Percentiles rank a stretch among this genome's conserved stretches.
Evolutionary conservation across 192 early-diverging fungal species (phyloP).

Genomic region (Radiomyces spectabilis): DNA sequence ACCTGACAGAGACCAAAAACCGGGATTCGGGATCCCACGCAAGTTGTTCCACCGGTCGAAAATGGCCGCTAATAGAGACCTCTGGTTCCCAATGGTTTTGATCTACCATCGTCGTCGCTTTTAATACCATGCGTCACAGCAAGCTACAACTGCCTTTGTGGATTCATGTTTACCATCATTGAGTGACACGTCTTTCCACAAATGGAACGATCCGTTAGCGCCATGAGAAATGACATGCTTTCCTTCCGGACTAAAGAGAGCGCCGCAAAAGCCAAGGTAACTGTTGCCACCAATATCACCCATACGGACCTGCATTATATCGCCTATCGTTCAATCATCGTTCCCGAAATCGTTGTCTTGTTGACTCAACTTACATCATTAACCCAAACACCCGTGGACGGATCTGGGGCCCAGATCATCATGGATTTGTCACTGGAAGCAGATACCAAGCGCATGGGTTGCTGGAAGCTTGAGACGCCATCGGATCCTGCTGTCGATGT

Average conservation of each 20-base stretch:
- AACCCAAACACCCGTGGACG: slow-evolving; percentile 75
- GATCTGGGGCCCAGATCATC: slow-evolving; percentile 84
- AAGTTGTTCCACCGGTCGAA: slow-evolving; percentile 66
- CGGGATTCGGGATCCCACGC: slow-evolving; percentile 74
- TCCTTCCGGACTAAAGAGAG: slow-evolving; percentile 57
- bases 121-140: no score
- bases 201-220: slow-evolving; percentile 77
- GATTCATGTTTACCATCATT: no score
- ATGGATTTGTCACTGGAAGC: slow-evolving; percentile 90
- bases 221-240: slow-evolving; percentile 66
- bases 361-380: slow-evolving; percentile 47
- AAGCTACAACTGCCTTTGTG: no score
- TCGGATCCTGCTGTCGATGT: no score
- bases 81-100: slow-evolving; percentile 60
- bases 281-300: slow-evolving; percentile 83
- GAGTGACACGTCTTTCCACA: slow-evolving; percentile 80
- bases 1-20: slow-evolving; percentile 70
- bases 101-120: no score
- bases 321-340: no score
- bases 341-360: no score
- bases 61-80: slow-evolving; percentile 77
- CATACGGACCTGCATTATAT: slow-evolving; percentile 51
- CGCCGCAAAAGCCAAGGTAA: slow-evolving; percentile 74
- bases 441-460: slow-evolving; percentile 68
- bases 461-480: slow-evolving; percentile 30